Evolutionary conservation across 2,329 filamentous ascomycete species (phyloP).

Genomic region (Colletotrichum liriopes): DNA sequence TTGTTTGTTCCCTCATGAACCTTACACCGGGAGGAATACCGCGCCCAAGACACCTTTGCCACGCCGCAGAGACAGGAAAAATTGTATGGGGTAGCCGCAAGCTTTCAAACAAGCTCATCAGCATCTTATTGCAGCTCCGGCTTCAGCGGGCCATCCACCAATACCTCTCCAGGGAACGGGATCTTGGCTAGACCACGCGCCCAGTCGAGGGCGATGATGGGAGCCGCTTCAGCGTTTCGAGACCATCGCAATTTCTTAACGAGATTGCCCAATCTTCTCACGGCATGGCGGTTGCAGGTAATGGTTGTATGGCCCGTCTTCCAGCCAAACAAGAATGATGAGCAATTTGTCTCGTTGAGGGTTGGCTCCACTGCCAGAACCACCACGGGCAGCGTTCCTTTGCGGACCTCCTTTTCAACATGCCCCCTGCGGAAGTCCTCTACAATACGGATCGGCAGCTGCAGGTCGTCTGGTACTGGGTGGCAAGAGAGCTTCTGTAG

Average conservation of each 20-base stretch:
- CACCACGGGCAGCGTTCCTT: constrained; percentile 47
- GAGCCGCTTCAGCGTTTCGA: constrained; percentile 19
- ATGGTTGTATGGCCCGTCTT: constrained; percentile 52
- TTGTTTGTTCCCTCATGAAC: background rate
- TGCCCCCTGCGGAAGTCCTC: constrained; percentile 44
- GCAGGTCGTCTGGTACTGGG: constrained; percentile 50
- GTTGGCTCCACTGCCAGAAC: constrained; percentile 50
- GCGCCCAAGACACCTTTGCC: too few species aligned
- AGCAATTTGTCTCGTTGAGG: constrained; percentile 56
- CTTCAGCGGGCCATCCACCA: constrained; percentile 26
- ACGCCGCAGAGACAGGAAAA: too few species aligned
- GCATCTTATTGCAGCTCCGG: too few species aligned
- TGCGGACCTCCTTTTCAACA: constrained; percentile 43
- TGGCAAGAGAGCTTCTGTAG: constrained; percentile 55
- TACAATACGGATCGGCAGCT: constrained; percentile 53
- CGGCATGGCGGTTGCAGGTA: constrained; percentile 53
- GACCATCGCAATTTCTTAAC: constrained; percentile 38
- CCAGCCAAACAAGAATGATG: constrained; percentile 59
- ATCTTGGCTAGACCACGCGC: constrained; percentile 34
- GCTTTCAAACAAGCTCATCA: background rate
- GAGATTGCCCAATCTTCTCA: constrained; percentile 17
- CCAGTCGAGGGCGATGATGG: constrained; percentile 36
- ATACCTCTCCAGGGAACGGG: constrained; percentile 26
- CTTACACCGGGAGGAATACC: too few species aligned
- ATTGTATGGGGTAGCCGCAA: background rate